Evolutionary conservation across 2,329 filamentous ascomycete species (phyloP).

Genomic region (Zopfia rhizophila): DNA sequence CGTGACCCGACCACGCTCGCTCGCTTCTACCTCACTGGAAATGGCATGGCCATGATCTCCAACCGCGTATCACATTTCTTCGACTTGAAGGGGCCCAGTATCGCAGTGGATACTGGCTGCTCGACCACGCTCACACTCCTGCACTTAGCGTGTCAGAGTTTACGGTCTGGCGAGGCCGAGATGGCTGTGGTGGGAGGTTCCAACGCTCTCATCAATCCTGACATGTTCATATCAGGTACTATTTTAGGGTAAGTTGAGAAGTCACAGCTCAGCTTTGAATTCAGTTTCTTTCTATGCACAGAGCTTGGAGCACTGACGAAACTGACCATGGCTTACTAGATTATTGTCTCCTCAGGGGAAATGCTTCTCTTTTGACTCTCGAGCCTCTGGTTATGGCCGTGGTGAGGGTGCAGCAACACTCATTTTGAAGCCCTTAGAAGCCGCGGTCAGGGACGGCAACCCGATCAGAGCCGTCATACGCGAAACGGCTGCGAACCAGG

Average conservation of each 20-base stretch:
- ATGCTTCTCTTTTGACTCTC: conserved; percentile 36
- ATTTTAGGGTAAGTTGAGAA: conserved; percentile 37
- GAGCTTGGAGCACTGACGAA: conserved; percentile 29
- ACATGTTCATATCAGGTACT: conserved; percentile 39
- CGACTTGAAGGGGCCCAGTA: conserved; percentile 43
- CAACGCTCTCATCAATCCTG: conserved; percentile 18
- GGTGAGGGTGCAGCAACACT: conserved; percentile 41
- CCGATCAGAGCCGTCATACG: conserved; percentile 40
- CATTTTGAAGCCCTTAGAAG: conserved; percentile 34
- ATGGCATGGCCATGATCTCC: conserved; percentile 34
- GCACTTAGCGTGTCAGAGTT: conserved; percentile 24
- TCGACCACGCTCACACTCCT: conserved; percentile 39
- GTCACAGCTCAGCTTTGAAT: conserved; percentile 22
- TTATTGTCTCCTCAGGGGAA: conserved; percentile 23
- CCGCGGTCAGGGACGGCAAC: conserved; percentile 37
- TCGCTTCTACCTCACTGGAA: conserved; percentile 9
- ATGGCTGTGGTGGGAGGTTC: conserved; percentile 20
- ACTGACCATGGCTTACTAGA: conserved; percentile 30
- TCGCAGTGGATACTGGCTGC: conserved; percentile 51
- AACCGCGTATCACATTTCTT: conserved; percentile 51
- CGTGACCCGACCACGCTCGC: conserved; percentile 1
- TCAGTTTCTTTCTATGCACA: conserved; percentile 28
- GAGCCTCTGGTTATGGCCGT: conserved; percentile 40
- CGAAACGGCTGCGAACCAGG: conserved; percentile 37
- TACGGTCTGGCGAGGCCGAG: conserved; percentile 18